Evolutionary conservation across 2,329 filamentous ascomycete genomes (phyloP), one percentile per base, ranked within the genome.

Genomic region (Fusarium sarcochroum): DNA sequence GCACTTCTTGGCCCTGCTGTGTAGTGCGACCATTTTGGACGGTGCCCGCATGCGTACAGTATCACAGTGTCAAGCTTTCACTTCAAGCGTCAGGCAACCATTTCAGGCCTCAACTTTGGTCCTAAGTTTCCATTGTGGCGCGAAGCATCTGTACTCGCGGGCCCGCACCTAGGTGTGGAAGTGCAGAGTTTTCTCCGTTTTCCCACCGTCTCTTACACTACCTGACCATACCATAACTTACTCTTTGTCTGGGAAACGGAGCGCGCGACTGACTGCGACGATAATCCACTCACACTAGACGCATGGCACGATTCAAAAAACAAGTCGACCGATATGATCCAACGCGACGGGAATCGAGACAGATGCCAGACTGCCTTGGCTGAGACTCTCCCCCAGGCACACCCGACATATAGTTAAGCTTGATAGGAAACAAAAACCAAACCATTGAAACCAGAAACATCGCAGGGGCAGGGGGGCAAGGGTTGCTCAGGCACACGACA

Each of bases 141-240:
- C 37, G 63, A 64, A 63, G 27, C 42, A 49, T 63, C 44, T 63
- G 58, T 58, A 57, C 20, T 62, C 51, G 61, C 47, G 46, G 49
- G 53, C 41, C 54, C 40, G 38, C 44, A 42, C 34, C 32, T 34
- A 48, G 48, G 13, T n/a, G 23, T 50, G 11, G 13, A 38, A 41
- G 21, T 52, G 64, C 70, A 72, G 70, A 72, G 68, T 72, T 72
- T 73, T 73, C 40, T 66, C 62, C 66, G 51, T 65, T 55, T 66
- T 63, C 54, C 23, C 35, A 44, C 47, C 64, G 59, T 58, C 45
- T 55, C 41, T 54, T 27, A 55, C 59, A 54, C 35, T 40, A 38
- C 25, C 8, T 30, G 27, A 10, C 10, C 10, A 13, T 30, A 30
- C 27, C 10, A 30, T 30, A 30, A 30, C 17, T 23, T 61, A 35